Conservation (phyloP, 441 rosid genomes). For the Erysimum cheiri region DNA sequence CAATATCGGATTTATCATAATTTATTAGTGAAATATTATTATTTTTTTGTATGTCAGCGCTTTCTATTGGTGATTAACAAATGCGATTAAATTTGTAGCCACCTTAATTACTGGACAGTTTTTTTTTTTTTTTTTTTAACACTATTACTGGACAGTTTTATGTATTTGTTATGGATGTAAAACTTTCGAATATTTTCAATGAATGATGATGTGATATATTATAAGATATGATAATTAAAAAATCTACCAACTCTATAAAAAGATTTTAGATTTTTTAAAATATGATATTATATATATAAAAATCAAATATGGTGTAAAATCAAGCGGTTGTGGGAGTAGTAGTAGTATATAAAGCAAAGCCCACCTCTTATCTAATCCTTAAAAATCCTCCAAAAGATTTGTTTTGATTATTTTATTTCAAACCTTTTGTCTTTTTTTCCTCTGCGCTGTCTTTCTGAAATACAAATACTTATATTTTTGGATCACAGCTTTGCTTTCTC, state of each 20-base stretch:
- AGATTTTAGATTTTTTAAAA: neutral
- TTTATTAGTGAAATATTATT: too few relatives aligned
- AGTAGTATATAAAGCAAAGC: slow-evolving; percentile 40
- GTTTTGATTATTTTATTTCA: slow-evolving; percentile 35
- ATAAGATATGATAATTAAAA: neutral
- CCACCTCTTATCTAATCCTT: slow-evolving; percentile 40
- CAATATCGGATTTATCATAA: neutral
- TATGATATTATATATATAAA: neutral
- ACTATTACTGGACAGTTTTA: too few relatives aligned
- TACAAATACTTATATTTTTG: neutral
- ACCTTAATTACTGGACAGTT: too few relatives aligned
- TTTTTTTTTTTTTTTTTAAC: too few relatives aligned
- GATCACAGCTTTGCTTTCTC: slow-evolving; percentile 49
- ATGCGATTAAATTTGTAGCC: too few relatives aligned
- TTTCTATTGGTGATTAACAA: too few relatives aligned
- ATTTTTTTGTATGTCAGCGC: too few relatives aligned
- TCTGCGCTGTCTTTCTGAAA: slow-evolving; percentile 37
- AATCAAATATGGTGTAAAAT: slow-evolving; percentile 16
- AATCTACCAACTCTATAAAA: neutral
- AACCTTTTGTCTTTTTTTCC: slow-evolving; percentile 17
- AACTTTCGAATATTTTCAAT: too few relatives aligned
- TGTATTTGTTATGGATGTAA: too few relatives aligned
- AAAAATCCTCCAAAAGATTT: slow-evolving; percentile 48
- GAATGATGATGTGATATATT: neutral
- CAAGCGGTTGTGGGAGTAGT: slow-evolving; percentile 30